Evolutionary conservation across 768 basidiomycete genomes (phyloP).

Genomic region (Clathrus columnatus): DNA sequence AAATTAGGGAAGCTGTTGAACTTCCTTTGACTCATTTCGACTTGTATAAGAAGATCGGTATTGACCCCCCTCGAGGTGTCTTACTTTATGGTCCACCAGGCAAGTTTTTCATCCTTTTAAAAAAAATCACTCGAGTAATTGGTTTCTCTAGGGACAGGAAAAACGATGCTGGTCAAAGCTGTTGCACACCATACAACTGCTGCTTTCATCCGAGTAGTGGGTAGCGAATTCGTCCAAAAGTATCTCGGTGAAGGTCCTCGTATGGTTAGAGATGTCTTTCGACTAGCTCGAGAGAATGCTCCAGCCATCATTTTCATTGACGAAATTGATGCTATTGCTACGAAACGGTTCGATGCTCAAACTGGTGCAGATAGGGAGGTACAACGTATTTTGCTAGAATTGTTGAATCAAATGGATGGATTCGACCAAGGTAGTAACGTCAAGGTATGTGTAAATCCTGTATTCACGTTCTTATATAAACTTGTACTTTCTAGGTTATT

Average conservation of each 20-base stretch:
- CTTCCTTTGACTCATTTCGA: slow-evolving; percentile 95
- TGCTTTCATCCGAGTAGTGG: slow-evolving; percentile 95
- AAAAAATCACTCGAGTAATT: no score
- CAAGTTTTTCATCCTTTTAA: slow-evolving; percentile 23
- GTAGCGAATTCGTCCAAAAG: slow-evolving; percentile 98
- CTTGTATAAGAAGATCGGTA: slow-evolving; percentile 98
- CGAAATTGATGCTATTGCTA: slow-evolving; percentile 97
- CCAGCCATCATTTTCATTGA: slow-evolving; percentile 99
- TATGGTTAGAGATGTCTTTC: slow-evolving; percentile 99
- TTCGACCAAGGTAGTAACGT: slow-evolving; percentile 99
- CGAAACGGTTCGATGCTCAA: slow-evolving; percentile 98
- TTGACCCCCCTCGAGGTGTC: slow-evolving; percentile 96
- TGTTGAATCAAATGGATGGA: slow-evolving; percentile 99
- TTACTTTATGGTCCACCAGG: slow-evolving; percentile 95
- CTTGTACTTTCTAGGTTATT: slow-evolving; percentile 62
- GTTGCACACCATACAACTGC: slow-evolving; percentile 97
- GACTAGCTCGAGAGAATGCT: slow-evolving; percentile 92
- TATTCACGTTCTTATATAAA: neutral
- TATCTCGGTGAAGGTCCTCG: slow-evolving; percentile 98
- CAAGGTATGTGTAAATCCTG: slow-evolving; percentile 51
- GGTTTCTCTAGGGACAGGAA: slow-evolving; percentile 73
- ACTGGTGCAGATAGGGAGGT: slow-evolving; percentile 99
- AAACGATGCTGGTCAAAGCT: slow-evolving; percentile 99
- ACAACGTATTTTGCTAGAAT: slow-evolving; percentile 92
- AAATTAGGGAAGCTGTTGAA: slow-evolving; percentile 97